Percentiles rank a stretch among this genome's conserved stretches.
phyloP scores from a whole-genome alignment of 2,329 filamentous ascomycete species.

The Aureobasidium sp. region DNA sequence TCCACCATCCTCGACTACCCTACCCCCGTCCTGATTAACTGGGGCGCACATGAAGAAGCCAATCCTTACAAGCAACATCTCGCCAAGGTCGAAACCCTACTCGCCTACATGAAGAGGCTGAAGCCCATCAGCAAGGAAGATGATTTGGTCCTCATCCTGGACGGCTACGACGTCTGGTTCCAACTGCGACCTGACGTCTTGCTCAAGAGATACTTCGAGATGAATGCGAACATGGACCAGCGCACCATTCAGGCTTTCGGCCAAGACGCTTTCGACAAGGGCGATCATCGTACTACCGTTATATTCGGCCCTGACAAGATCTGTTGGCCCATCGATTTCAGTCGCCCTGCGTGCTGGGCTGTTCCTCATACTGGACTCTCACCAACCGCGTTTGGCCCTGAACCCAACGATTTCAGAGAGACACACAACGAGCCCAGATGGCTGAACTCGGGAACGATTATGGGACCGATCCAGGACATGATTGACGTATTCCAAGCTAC shows the following conservation, averaged over 20 bases:
- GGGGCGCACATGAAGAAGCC: slow-evolving; percentile 23
- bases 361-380: slow-evolving; percentile 19
- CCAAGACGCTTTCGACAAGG: not conserved
- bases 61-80: slow-evolving; percentile 35
- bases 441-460: slow-evolving; percentile 39
- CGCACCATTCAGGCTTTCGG: slow-evolving; percentile 4
- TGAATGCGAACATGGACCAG: slow-evolving; percentile 28
- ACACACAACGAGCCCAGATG: slow-evolving; percentile 38
- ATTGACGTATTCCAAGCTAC: slow-evolving; percentile 36
- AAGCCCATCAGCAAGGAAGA: slow-evolving; percentile 29
- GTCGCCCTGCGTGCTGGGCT: slow-evolving; percentile 25
- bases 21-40: slow-evolving; percentile 45
- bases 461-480: slow-evolving; percentile 31
- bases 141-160: slow-evolving; percentile 55
- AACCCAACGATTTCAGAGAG: slow-evolving; percentile 13
- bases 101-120: slow-evolving; percentile 35
- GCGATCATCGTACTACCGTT: slow-evolving; percentile 16
- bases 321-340: slow-evolving; percentile 24
- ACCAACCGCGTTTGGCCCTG: slow-evolving; percentile 36
- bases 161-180: slow-evolving; percentile 56
- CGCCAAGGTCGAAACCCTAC: slow-evolving; percentile 36
- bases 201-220: slow-evolving; percentile 51
- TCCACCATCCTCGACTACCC: slow-evolving; percentile 52
- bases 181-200: slow-evolving; percentile 57
- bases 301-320: slow-evolving; percentile 26